phyloP scores from a whole-genome alignment of 176 grass and related monocot species.

The Cymbopogon citratus region DNA sequence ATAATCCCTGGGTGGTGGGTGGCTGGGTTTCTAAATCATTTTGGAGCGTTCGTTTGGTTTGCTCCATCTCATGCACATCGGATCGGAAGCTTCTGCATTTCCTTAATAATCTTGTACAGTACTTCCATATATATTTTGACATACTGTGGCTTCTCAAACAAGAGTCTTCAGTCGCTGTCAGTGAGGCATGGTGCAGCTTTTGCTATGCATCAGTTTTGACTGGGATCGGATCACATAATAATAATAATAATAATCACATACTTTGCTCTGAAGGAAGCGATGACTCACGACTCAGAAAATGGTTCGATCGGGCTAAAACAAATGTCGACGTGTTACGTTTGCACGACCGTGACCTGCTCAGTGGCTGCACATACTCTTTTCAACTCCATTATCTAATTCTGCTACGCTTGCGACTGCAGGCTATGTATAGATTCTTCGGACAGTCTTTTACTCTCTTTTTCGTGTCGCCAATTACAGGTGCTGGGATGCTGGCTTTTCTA shows the following conservation, averaged over 20 bases:
- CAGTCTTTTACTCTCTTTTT: not conserved
- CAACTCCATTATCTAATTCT: not conserved
- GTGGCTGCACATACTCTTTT: not conserved
- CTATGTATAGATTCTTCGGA: not conserved
- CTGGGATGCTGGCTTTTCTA: not conserved
- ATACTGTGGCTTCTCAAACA: not conserved
- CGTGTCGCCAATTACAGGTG: not conserved
- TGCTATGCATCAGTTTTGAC: not conserved
- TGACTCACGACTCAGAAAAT: not conserved
- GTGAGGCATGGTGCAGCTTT: not conserved
- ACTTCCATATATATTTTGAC: too few species aligned
- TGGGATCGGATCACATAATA: not conserved
- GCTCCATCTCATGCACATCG: not conserved
- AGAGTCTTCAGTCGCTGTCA: not conserved
- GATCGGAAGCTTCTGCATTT: conserved; percentile 6
- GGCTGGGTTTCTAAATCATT: too few species aligned
- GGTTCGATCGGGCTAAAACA: not conserved
- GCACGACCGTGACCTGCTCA: not conserved
- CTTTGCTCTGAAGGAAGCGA: conserved; percentile 27
- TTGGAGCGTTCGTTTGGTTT: not conserved
- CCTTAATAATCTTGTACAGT: too few species aligned
- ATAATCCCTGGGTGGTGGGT: too few species aligned
- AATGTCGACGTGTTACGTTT: not conserved
- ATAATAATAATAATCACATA: not conserved
- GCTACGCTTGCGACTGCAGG: not conserved